Evolutionary conservation across 176 grass and related monocot genomes (phyloP).

Genomic region (Poa pratensis): DNA sequence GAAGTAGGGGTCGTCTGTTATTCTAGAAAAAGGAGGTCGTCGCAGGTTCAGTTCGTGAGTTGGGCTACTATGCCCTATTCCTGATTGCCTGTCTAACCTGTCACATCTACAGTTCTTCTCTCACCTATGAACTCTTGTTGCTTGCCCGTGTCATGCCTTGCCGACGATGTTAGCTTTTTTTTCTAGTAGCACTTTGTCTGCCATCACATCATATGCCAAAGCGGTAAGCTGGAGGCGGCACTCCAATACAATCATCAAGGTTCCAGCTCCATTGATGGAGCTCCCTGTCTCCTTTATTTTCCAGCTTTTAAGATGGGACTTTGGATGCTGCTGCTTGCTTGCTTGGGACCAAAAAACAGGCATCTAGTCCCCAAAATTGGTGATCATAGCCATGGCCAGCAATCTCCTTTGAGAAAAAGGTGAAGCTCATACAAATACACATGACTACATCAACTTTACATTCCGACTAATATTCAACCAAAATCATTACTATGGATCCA

Average conservation of each 20-base stretch:
- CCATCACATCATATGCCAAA: conserved; percentile 55
- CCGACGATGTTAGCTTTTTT: background rate
- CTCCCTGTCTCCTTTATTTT: conserved; percentile 47
- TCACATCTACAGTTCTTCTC: too few relatives aligned
- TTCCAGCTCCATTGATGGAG: conserved; percentile 61
- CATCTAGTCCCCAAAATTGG: conserved; percentile 33
- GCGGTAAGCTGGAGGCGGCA: conserved; percentile 42
- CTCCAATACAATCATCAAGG: conserved; percentile 54
- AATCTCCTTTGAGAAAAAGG: conserved; percentile 29
- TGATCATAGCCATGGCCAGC: conserved; percentile 30
- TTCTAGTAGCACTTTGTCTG: conserved; percentile 35
- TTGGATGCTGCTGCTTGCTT: conserved; percentile 47
- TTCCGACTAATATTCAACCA: background rate
- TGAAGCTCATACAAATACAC: too few relatives aligned
- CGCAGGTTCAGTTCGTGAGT: background rate
- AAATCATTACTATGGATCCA: background rate
- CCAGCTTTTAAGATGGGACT: conserved; percentile 51
- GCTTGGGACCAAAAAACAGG: conserved; percentile 45
- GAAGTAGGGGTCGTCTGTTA: too few relatives aligned
- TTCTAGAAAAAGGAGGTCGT: too few relatives aligned
- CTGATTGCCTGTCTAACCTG: too few relatives aligned
- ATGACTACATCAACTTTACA: conserved; percentile 25
- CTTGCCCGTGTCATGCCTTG: too few relatives aligned
- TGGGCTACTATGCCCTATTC: background rate
- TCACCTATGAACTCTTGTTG: too few relatives aligned